Conservation (phyloP, 2,329 filamentous ascomycete genomes). For the Fusarium sp. region DNA sequence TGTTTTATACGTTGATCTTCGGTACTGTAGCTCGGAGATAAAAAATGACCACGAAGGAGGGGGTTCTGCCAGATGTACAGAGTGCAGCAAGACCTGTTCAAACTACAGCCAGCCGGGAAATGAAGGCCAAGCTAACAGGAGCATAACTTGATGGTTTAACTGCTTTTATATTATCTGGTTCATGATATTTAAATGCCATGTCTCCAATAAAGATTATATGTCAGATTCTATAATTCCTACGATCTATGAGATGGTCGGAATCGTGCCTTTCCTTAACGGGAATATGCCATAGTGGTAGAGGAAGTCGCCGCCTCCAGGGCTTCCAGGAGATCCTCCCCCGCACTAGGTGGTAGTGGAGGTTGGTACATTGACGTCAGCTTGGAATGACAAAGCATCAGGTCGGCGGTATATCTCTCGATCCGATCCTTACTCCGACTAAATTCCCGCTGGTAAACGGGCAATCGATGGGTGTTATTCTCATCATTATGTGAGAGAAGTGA, state of each 20-base stretch:
- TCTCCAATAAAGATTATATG: not conserved
- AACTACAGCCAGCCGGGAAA: not conserved
- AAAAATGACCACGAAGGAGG: not conserved
- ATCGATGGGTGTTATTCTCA: not conserved
- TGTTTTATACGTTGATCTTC: conserved; percentile 12
- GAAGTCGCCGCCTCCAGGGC: not conserved
- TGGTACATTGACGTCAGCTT: conserved; percentile 4
- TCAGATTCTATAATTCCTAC: not conserved
- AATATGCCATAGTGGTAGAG: not conserved
- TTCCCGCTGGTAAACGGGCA: not conserved
- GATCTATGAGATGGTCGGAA: not conserved
- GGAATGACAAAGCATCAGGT: not conserved
- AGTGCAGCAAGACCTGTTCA: not conserved
- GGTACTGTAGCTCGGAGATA: conserved; percentile 29
- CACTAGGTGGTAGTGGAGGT: not conserved
- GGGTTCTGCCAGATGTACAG: not conserved
- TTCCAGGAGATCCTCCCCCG: not conserved
- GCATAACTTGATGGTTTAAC: not conserved
- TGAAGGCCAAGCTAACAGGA: not conserved
- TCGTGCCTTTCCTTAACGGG: not conserved
- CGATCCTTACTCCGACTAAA: conserved; percentile 26
- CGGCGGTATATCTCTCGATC: conserved; percentile 10
- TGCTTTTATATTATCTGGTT: not conserved
- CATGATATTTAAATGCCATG: not conserved
- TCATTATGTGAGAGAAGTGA: not conserved